Base-by-base conservation (phyloP, 257 asterid species). In the Craterostigma plantagineum region DNA sequence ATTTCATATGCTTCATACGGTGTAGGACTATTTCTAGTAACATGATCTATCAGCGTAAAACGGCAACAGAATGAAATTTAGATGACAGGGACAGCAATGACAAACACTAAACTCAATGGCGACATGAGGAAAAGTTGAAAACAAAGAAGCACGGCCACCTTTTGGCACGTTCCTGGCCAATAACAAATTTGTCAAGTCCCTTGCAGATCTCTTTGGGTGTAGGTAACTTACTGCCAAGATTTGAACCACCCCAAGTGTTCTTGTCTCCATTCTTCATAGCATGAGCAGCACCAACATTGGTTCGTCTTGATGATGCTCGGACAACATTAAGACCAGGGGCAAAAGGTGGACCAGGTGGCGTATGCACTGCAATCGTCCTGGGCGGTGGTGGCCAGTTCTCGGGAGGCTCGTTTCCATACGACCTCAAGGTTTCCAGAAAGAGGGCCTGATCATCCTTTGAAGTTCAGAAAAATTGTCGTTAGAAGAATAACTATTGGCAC, bases 81-180 rank as follows among this genome's bases (percentile, higher is more conserved):
- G 30, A 23, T 23, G 30, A 23, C 30, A 23, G 30, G 30, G 6
- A 23, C 30, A 23, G 6, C 30, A 23, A 23, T 23, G 30, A 23
- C 2, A 23, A n/a, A n/a, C 30, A 23, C 30, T 23, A 23, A 23
- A 6, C 30, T 23, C 30, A 23, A 23, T 2, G 30, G 30, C 6
- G 30, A 23, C 6, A 23, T 23, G 30, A 23, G 30, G 30, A 23
- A 23, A 23, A 23, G 30, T 2, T 23, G 30, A 23, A 23, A 23
- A 6, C 30, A 23, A 23, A 23, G 30, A 23, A 23, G 30, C 30
- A 23, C 30, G 30, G 6, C 30, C 30, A 87, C 97, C 97, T 87
- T 64, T 87, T 87, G 51, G 97, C 93, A 4, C 76, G 87, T 27
- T 76, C 72, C 67, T 87, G 97, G 59, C 97, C 97, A 15, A 87